Evolutionary conservation across 2,329 filamentous ascomycete species (phyloP).

Genomic region (Ophiosphaerella narmari): DNA sequence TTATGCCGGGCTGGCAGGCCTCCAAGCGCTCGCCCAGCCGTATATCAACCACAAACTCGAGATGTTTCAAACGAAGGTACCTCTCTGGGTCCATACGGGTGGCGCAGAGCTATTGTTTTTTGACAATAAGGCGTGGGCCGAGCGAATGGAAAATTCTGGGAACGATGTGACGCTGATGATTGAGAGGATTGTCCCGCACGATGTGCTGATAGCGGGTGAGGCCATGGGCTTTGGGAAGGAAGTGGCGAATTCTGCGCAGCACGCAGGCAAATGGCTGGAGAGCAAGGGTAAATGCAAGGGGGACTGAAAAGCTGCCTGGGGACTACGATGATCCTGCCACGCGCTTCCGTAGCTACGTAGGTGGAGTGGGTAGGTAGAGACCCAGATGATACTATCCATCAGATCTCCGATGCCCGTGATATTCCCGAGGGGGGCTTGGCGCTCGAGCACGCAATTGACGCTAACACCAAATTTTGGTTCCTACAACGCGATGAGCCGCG

Average conservation of each 20-base stretch:
- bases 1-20: constrained; percentile 34
- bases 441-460: constrained; percentile 32
- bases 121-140: constrained; percentile 46
- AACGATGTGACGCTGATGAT: constrained; percentile 51
- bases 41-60: constrained; percentile 47
- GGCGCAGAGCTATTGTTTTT: constrained; percentile 50
- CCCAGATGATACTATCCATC: constrained; percentile 1
- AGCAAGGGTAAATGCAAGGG: constrained; percentile 5
- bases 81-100: constrained; percentile 50
- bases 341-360: too few relatives aligned
- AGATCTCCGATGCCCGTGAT: constrained; percentile 20
- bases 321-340: too few relatives aligned
- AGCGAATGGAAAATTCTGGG: constrained; percentile 45
- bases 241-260: constrained; percentile 38
- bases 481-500: constrained; percentile 30
- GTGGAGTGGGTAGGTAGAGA: too few relatives aligned
- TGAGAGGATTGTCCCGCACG: constrained; percentile 51
- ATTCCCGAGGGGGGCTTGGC: constrained; percentile 8
- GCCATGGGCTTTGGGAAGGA: constrained; percentile 51
- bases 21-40: constrained; percentile 21
- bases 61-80: constrained; percentile 47
- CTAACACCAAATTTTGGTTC: constrained; percentile 34
- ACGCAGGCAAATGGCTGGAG: constrained; percentile 45
- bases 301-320: too few relatives aligned
- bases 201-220: constrained; percentile 50